Evolutionary conservation across 352 stramenopile species (phyloP).

Genomic region (Phytophthora ramorum): DNA sequence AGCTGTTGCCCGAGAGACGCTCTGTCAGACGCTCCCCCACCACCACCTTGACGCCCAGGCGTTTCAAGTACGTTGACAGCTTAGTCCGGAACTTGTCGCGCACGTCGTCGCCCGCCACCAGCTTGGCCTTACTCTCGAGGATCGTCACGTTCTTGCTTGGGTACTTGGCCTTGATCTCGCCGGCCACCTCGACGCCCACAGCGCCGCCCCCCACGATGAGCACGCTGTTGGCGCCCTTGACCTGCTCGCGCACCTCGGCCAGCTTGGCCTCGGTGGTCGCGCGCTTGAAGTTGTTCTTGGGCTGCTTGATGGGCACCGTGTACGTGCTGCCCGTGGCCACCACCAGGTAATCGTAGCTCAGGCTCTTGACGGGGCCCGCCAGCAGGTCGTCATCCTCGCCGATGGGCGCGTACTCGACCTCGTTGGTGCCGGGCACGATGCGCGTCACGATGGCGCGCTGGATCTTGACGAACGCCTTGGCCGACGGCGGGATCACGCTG

Average conservation of each 20-base stretch:
- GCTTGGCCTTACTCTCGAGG: constrained; percentile 42
- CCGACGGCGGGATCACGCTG: constrained; percentile 45
- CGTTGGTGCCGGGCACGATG: constrained; percentile 41
- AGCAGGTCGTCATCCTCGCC: constrained; percentile 39
- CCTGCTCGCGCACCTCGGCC: constrained; percentile 46
- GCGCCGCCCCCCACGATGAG: constrained; percentile 67
- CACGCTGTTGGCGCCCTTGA: constrained; percentile 51
- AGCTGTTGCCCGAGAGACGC: constrained; percentile 43
- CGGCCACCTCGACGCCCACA: constrained; percentile 62
- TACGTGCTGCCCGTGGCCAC: constrained; percentile 70
- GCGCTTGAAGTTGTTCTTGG: constrained; percentile 42
- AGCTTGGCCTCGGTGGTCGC: constrained; percentile 43
- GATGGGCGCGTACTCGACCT: constrained; percentile 49
- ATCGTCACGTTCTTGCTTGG: constrained; percentile 67
- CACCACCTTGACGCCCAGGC: constrained; percentile 57
- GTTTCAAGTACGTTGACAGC: constrained; percentile 41
- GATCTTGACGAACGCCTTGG: constrained; percentile 46
- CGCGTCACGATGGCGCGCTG: constrained; percentile 48
- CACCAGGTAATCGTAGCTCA: constrained; percentile 70
- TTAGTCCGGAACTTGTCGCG: constrained; percentile 55
- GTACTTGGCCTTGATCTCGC: constrained; percentile 63
- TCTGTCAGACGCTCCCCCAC: constrained; percentile 48
- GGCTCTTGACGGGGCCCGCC: constrained; percentile 30
- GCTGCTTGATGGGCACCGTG: constrained; percentile 62
- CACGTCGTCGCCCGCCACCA: constrained; percentile 46